Base-by-base conservation (phyloP, 2,329 filamentous ascomycete species). In the Trichoderma aggressivum region DNA sequence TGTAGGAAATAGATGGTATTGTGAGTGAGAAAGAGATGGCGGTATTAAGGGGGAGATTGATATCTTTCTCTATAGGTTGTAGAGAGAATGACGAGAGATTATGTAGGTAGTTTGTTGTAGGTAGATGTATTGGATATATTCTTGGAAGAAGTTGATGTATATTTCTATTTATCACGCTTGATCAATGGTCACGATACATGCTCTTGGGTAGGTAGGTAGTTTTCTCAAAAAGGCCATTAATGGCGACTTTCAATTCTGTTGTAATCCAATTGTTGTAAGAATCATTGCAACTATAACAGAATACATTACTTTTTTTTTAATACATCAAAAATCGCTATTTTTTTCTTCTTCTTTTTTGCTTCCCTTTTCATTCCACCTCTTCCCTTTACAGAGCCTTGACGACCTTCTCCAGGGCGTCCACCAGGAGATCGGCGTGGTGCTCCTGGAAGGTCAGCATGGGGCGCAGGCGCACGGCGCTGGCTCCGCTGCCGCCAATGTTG, bases 381-480 rank as follows among this genome's bases (percentile, higher is more conserved):
- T 3, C 11, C n/a, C 14, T 14, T 71, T 72, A 80, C 71, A 79
- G 75, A 60, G 82, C 81, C 74, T 82, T 88, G 75, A 90, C 87
- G 75, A 94, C 85, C 85, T 92, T 93, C 85, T 97, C 93, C 75
- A 97, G 79, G 28, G 86, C 87, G 76, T 93, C 93, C 62, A 97
- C 81, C 76, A 98, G 84, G 72, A 97, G 90, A 82, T 97, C 93
- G 26, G 92, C 94, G 82, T 98, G 95, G 80, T 92, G 89, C 86
- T 94, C 89, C 88, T 97, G 92, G 86, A 98, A 96, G 78, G 94
- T 91, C 76, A 98, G 84, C 94, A 97, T 97, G 56, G 94, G 94
- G 77, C 94, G 85, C 79, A 98, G 84, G 64, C 94, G 85, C 14
- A 98, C 92, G 32, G 94, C 93, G 68, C 78, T 85, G 77, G 87